A percentile compares a stretch with the other conserved stretches of the same genome.
Conservation (phyloP, 192 early-diverging fungal genomes). For the Jimgerdemannia lactiflua region DNA sequence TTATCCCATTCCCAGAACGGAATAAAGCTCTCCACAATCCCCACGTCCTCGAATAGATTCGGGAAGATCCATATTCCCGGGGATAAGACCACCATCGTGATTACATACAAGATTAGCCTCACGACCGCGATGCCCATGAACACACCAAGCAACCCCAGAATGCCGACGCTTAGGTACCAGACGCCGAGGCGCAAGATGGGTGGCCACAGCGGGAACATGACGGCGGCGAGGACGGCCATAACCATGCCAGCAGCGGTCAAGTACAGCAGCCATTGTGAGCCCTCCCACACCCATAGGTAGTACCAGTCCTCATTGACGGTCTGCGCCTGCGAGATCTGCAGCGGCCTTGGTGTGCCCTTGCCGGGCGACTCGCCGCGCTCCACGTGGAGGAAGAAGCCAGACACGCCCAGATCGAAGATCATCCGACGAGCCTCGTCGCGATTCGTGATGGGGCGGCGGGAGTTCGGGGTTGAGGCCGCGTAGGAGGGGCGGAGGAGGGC, state of each 20-base stretch:
- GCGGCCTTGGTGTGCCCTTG: slow-evolving; percentile 17
- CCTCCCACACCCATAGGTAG: slow-evolving; percentile 94
- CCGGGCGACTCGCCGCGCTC: slow-evolving; percentile 23
- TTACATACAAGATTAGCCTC: slow-evolving; percentile 79
- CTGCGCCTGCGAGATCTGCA: slow-evolving; percentile 18
- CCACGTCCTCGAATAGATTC: slow-evolving; percentile 95
- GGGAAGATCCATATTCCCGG: slow-evolving; percentile 96
- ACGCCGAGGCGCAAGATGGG: slow-evolving; percentile 74
- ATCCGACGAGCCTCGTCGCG: slow-evolving; percentile 19
- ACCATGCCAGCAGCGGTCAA: slow-evolving; percentile 80
- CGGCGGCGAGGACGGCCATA: slow-evolving; percentile 80
- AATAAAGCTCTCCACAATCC: slow-evolving; percentile 90
- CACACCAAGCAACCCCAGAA: slow-evolving; percentile 82
- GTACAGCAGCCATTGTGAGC: slow-evolving; percentile 74
- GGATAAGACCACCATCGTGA: slow-evolving; percentile 65
- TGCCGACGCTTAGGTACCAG: slow-evolving; percentile 84
- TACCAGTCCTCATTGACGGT: slow-evolving; percentile 68
- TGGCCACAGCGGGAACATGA: slow-evolving; percentile 99
- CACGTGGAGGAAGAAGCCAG: slow-evolving; percentile 29
- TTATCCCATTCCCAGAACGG: slow-evolving; percentile 87
- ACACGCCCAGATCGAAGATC: slow-evolving; percentile 18
- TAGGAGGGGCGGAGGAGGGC: slow-evolving; percentile 24
- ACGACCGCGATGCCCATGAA: slow-evolving; percentile 88
- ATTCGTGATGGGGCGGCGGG: slow-evolving; percentile 6
- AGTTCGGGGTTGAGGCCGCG: slow-evolving; percentile 17